A percentile compares a stretch with the other conserved stretches of the same genome.
phyloP scores from a whole-genome alignment of 2,329 filamentous ascomycete genomes.

The Penicillium sp. region DNA sequence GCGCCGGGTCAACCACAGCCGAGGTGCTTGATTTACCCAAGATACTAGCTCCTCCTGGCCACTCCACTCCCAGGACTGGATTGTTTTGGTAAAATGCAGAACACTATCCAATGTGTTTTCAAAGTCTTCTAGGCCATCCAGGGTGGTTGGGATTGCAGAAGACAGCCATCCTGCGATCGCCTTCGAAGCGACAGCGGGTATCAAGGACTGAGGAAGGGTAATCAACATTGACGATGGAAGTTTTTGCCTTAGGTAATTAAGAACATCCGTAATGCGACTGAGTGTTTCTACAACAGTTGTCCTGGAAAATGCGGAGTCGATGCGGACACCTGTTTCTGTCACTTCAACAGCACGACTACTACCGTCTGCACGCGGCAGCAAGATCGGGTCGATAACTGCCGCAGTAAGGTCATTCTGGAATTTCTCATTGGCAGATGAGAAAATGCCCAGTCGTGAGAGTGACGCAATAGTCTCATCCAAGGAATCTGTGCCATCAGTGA shows the following conservation, averaged over 20 bases:
- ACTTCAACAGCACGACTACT: slow-evolving; percentile 29
- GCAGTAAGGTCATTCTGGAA: slow-evolving; percentile 35
- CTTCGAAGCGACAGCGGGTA: slow-evolving; percentile 66
- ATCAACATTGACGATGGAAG: slow-evolving; percentile 51
- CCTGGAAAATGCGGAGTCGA: slow-evolving; percentile 25
- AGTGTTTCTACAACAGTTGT: slow-evolving; percentile 41
- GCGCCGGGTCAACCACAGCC: slow-evolving; percentile 82
- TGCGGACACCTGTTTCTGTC: slow-evolving; percentile 27
- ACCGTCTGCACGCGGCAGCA: slow-evolving; percentile 27
- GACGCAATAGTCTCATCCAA: slow-evolving; percentile 34
- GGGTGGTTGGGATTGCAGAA: slow-evolving; percentile 70
- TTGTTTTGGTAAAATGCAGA: slow-evolving; percentile 60
- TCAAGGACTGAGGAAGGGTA: slow-evolving; percentile 67
- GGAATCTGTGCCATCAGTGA: slow-evolving; percentile 50
- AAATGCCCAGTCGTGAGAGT: slow-evolving; percentile 32
- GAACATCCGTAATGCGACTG: slow-evolving; percentile 43
- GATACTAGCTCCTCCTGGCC: slow-evolving; percentile 64
- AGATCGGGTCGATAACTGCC: slow-evolving; percentile 34
- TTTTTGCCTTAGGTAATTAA: slow-evolving; percentile 52
- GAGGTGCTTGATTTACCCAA: slow-evolving; percentile 79
- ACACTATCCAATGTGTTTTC: slow-evolving; percentile 68
- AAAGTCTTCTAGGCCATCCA: slow-evolving; percentile 70
- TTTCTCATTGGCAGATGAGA: slow-evolving; percentile 30
- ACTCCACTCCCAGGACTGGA: slow-evolving; percentile 65
- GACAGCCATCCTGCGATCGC: slow-evolving; percentile 76